phyloP scores from a whole-genome alignment of 2,329 filamentous ascomycete genomes.

The Colletotrichum sp. region DNA sequence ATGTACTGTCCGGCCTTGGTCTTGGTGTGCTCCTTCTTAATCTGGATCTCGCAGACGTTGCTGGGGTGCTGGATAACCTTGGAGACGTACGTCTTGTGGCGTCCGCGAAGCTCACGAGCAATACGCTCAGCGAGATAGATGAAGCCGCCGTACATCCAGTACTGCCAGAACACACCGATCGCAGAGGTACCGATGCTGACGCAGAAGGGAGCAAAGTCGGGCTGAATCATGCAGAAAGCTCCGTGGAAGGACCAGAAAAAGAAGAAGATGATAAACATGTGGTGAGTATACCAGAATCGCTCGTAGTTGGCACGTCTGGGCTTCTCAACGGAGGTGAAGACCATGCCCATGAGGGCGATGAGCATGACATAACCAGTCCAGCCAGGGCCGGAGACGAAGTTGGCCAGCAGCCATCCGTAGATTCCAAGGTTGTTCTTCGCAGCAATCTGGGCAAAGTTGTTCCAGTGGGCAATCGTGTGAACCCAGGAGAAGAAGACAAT shows the following conservation, averaged over 20 bases:
- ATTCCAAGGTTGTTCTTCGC: conserved; percentile 78
- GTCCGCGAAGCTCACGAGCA: conserved; percentile 77
- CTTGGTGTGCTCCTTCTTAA: conserved; percentile 88
- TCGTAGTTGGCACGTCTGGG: conserved; percentile 82
- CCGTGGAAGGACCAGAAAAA: conserved; percentile 91
- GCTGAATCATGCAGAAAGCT: conserved; percentile 89
- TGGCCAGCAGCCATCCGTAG: conserved; percentile 78
- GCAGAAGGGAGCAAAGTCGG: conserved; percentile 81
- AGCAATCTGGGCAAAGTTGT: conserved; percentile 81
- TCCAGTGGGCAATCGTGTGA: conserved; percentile 86
- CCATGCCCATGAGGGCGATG: conserved; percentile 78
- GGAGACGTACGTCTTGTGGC: conserved; percentile 84
- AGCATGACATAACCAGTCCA: conserved; percentile 91
- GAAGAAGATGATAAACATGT: conserved; percentile 88
- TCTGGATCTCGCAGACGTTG: conserved; percentile 89
- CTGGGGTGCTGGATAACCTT: conserved; percentile 90
- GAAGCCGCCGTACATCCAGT: conserved; percentile 86
- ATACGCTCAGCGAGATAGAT: conserved; percentile 81
- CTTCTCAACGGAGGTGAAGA: conserved; percentile 78
- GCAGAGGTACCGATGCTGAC: conserved; percentile 67
- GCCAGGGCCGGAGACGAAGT: conserved; percentile 79
- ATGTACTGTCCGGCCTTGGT: conserved; percentile 86
- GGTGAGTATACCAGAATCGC: conserved; percentile 90
- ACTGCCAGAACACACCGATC: conserved; percentile 85
- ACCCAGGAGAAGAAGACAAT: conserved; percentile 90